Evolutionary conservation across 169 alveolate genomes (phyloP).

Genomic region (Miamiensis avidus): DNA sequence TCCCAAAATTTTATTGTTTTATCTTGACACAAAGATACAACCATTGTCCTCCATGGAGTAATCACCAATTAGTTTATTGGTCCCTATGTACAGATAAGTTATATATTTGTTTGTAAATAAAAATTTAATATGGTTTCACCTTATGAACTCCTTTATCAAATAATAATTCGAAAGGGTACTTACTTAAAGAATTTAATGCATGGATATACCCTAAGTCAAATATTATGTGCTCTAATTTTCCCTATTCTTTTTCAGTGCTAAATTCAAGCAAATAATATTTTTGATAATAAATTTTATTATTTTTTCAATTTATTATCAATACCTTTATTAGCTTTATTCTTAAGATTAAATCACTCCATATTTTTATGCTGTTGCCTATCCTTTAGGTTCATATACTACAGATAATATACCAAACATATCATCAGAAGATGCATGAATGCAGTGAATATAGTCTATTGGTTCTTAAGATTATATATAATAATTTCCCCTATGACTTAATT

Average conservation of each 20-base stretch:
- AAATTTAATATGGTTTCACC: too few relatives aligned
- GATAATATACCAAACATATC: neutral
- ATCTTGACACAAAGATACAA: neutral
- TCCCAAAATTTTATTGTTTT: neutral
- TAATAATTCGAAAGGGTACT: neutral
- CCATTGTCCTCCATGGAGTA: neutral
- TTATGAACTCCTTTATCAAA: neutral
- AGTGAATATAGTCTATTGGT: too few relatives aligned
- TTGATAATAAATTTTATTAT: too few relatives aligned
- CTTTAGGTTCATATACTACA: neutral
- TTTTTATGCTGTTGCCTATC: neutral
- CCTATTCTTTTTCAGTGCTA: too few relatives aligned
- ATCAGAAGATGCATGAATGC: neutral
- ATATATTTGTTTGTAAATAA: too few relatives aligned
- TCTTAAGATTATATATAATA: neutral
- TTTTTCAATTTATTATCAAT: too few relatives aligned
- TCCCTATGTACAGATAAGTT: too few relatives aligned
- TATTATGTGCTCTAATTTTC: neutral
- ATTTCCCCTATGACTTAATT: neutral
- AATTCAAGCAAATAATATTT: too few relatives aligned
- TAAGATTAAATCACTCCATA: neutral
- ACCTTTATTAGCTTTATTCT: neutral
- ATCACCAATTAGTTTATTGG: neutral
- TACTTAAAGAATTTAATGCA: neutral
- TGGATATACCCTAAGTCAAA: neutral